Percentiles rank a stretch among this genome's conserved stretches.
Conservation (phyloP, 306 rosid genomes). For the Lotus japonicus region DNA sequence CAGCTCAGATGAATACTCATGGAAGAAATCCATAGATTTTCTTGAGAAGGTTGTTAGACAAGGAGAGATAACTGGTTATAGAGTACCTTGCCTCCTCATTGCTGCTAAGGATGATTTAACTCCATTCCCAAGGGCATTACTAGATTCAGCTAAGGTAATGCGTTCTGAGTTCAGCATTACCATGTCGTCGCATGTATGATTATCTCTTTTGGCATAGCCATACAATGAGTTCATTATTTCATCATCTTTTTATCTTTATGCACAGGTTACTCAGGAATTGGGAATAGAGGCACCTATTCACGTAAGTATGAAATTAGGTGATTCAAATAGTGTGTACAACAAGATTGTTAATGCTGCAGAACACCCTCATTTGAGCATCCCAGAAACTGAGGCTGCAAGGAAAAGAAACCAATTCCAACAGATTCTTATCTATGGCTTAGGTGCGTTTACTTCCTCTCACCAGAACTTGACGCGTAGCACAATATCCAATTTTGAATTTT, state of each 20-base stretch:
- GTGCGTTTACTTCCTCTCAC: conserved; percentile 34
- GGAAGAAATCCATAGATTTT: conserved; percentile 67
- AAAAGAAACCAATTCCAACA: conserved; percentile 55
- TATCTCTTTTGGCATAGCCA: background rate
- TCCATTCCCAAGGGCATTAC: conserved; percentile 65
- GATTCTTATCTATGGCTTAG: conserved; percentile 58
- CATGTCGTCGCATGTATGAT: conserved; percentile 3
- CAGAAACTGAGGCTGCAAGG: conserved; percentile 68
- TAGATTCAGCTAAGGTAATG: conserved; percentile 67
- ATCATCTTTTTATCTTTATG: background rate
- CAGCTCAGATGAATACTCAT: conserved; percentile 81
- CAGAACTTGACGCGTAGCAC: background rate
- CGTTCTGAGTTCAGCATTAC: conserved; percentile 10
- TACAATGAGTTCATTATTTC: background rate
- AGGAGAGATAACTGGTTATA: conserved; percentile 71
- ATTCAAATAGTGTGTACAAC: conserved; percentile 41
- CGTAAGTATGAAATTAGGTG: conserved; percentile 59
- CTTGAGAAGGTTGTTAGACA: conserved; percentile 74
- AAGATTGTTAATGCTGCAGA: conserved; percentile 62
- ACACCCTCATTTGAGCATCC: conserved; percentile 75
- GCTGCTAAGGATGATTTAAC: conserved; percentile 84
- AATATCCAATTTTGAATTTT: background rate
- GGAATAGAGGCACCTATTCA: conserved; percentile 72
- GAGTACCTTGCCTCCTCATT: conserved; percentile 71
- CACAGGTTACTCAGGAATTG: conserved; percentile 61